phyloP scores from a whole-genome alignment of 2,329 filamentous ascomycete species.

The Colletotrichum musae region DNA sequence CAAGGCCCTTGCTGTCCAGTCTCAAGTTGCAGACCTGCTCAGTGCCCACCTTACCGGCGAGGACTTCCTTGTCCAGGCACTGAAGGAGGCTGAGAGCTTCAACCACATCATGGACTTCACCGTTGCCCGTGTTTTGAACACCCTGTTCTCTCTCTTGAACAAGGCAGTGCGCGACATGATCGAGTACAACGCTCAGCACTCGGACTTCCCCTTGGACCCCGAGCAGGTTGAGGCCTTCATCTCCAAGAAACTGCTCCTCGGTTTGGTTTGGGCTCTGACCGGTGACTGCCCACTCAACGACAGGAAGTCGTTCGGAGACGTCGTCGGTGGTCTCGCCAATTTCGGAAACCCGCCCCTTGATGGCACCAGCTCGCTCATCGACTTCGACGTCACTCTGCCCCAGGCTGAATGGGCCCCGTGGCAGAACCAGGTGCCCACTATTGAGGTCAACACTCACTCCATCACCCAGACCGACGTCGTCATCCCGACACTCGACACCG shows the following conservation, averaged over 20 bases:
- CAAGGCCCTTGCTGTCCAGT: constrained; percentile 84
- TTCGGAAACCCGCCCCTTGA: constrained; percentile 88
- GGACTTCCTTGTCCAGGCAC: constrained; percentile 83
- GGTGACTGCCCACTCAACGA: constrained; percentile 93
- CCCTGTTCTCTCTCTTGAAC: constrained; percentile 94
- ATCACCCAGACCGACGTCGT: constrained; percentile 98
- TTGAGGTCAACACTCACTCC: constrained; percentile 98
- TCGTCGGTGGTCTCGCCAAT: constrained; percentile 83
- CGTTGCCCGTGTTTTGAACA: constrained; percentile 88
- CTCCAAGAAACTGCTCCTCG: constrained; percentile 93
- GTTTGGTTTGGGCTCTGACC: constrained; percentile 94
- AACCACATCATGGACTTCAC: constrained; percentile 99
- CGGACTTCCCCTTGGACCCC: constrained; percentile 91
- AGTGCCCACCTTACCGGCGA: constrained; percentile 82
- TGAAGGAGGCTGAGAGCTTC: constrained; percentile 82
- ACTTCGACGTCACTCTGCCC: constrained; percentile 92
- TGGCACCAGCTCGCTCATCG: constrained; percentile 88
- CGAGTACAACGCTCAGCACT: constrained; percentile 95
- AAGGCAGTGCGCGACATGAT: constrained; percentile 93
- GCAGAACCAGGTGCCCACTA: constrained; percentile 93
- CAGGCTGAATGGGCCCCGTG: constrained; percentile 91
- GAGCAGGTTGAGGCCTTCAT: constrained; percentile 92
- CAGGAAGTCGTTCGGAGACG: constrained; percentile 91
- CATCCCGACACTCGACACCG: constrained; percentile 96
- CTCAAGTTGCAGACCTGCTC: constrained; percentile 84